A percentile compares a stretch with the other conserved stretches of the same genome.
phyloP scores from a whole-genome alignment of 768 basidiomycete genomes.

The Suillus luteus region DNA sequence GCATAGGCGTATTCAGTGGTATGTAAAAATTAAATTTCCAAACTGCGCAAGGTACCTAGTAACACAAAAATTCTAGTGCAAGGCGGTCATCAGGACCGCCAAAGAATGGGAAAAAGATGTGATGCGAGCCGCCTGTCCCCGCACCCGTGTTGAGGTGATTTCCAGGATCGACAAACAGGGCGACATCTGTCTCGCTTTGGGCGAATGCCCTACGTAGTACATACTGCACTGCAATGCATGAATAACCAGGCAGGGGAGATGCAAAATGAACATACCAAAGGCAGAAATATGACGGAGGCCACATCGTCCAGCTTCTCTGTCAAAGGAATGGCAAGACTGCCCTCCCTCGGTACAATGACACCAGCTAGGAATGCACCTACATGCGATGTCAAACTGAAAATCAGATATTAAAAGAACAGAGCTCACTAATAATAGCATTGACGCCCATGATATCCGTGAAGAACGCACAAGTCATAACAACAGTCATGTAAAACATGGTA shows the following conservation, averaged over 20 bases:
- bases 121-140: slow-evolving; percentile 43
- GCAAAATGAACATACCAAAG: slow-evolving; percentile 51
- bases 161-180: slow-evolving; percentile 76
- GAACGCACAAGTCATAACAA: slow-evolving; percentile 80
- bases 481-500: slow-evolving; percentile 86
- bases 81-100: slow-evolving; percentile 93
- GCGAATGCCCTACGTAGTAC: slow-evolving; percentile 74
- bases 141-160: slow-evolving; percentile 30
- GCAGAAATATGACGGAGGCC: slow-evolving; percentile 87
- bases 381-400: background rate
- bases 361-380: slow-evolving; percentile 81
- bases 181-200: slow-evolving; percentile 73
- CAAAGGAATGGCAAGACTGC: slow-evolving; percentile 82
- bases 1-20: too few relatives aligned
- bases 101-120: slow-evolving; percentile 88
- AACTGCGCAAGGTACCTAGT: too few relatives aligned
- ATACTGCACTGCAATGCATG: slow-evolving; percentile 41
- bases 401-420: background rate
- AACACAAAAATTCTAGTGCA: slow-evolving; percentile 71
- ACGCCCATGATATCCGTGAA: slow-evolving; percentile 93
- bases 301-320: slow-evolving; percentile 97
- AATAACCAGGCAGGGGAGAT: background rate
- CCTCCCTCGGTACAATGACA: slow-evolving; percentile 82
- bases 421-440: slow-evolving; percentile 82
- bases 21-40: too few relatives aligned